Percentiles rank a stretch among this genome's conserved stretches.
These are phyloP conservation scores for Coffea eugenioides DNA, from an alignment of 257 asterid species.

Conservation along the genomic window DNA sequence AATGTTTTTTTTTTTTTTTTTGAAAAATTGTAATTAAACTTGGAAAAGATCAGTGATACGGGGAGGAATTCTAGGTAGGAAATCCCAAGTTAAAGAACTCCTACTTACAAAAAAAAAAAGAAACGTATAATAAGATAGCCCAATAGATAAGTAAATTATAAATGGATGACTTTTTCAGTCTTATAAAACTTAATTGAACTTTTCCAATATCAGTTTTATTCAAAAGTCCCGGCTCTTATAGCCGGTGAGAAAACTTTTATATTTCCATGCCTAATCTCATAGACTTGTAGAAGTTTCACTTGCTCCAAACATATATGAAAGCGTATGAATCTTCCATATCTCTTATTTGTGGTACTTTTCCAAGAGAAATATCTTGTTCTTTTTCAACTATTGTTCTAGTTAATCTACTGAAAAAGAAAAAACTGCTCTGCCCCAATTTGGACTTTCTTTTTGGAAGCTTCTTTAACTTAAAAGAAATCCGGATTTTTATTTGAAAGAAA, in stretches of 20 bases:
- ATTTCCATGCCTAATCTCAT: neutral
- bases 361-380: neutral
- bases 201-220: neutral
- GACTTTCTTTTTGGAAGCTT: neutral
- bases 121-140: no score
- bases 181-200: neutral
- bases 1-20: neutral
- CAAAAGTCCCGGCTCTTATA: neutral
- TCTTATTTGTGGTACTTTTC: neutral
- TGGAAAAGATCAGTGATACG: no score
- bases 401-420: neutral
- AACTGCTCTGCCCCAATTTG: neutral
- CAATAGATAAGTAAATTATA: neutral
- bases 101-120: no score
- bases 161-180: neutral
- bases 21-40: neutral
- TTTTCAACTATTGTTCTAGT: neutral
- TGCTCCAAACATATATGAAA: neutral
- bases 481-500: no score
- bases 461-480: neutral
- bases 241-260: neutral
- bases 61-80: no score
- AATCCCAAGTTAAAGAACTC: no score
- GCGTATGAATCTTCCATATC: neutral
- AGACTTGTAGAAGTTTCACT: neutral